Percentiles rank a stretch among this genome's conserved stretches.
Conservation (phyloP, 2,329 filamentous ascomycete genomes). For the Talaromyces sp. region DNA sequence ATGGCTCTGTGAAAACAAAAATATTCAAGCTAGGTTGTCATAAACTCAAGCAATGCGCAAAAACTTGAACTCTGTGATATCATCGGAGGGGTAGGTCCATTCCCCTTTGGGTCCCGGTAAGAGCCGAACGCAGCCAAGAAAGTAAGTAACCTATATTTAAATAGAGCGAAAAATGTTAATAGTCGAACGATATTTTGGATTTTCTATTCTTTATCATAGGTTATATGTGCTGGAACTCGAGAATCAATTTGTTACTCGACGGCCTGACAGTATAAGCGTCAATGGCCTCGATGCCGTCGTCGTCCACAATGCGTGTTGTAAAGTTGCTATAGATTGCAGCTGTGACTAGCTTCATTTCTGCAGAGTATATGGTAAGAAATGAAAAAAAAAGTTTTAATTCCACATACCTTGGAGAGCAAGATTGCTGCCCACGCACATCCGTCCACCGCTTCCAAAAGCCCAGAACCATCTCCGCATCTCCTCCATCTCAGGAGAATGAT, state of each 20-base stretch:
- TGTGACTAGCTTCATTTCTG: conserved; percentile 67
- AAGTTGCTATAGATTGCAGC: conserved; percentile 67
- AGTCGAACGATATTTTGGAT: neutral
- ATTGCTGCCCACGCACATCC: conserved; percentile 47
- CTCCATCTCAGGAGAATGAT: conserved; percentile 32
- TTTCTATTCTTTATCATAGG: neutral
- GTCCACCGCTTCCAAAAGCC: conserved; percentile 45
- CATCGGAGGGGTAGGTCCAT: neutral
- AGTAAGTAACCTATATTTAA: neutral
- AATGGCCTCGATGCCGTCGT: conserved; percentile 57
- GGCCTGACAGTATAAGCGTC: conserved; percentile 61
- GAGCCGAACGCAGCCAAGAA: neutral
- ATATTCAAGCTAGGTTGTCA: neutral
- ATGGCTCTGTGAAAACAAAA: neutral
- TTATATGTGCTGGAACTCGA: conserved; percentile 45
- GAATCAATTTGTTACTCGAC: conserved; percentile 50
- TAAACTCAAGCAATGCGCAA: neutral
- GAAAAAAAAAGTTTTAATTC: neutral
- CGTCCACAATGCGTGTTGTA: conserved; percentile 54
- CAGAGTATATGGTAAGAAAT: conserved; percentile 9
- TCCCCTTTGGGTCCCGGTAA: neutral
- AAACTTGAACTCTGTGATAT: neutral
- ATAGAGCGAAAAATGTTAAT: neutral
- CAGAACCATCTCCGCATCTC: conserved; percentile 46
- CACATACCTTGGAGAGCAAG: conserved; percentile 40